These are phyloP conservation scores for Alternaria incomplexa DNA, from an alignment of 2,329 filamentous ascomycete genomes.

Conservation along the genomic window DNA sequence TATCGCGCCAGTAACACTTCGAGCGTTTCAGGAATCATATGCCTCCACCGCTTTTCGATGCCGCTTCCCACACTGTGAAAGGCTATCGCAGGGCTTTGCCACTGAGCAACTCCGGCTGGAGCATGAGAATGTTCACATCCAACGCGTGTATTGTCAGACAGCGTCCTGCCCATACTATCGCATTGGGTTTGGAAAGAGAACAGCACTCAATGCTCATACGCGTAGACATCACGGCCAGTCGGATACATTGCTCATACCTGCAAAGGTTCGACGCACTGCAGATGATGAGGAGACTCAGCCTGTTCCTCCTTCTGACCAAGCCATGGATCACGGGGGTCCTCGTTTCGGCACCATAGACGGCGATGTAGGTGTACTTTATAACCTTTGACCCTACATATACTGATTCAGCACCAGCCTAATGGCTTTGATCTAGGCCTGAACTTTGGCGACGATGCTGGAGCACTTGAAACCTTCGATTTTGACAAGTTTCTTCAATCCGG, in stretches of 20 bases:
- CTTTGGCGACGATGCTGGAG: too few species aligned
- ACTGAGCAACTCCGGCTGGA: background rate
- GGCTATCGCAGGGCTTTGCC: background rate
- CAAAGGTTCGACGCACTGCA: background rate
- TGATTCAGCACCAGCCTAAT: too few species aligned
- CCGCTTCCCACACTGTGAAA: background rate
- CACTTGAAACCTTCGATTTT: too few species aligned
- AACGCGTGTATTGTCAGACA: background rate
- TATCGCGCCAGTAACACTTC: background rate
- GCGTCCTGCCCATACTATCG: fast-evolving
- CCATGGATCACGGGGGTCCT: too few species aligned
- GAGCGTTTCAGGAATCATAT: background rate
- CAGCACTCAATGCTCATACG: background rate
- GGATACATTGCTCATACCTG: background rate
- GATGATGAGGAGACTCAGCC: too few species aligned
- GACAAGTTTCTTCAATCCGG: too few species aligned
- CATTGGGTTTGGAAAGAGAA: background rate
- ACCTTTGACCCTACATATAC: too few species aligned
- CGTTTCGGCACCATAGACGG: too few species aligned
- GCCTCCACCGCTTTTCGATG: background rate
- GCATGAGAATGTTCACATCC: background rate
- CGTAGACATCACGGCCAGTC: background rate
- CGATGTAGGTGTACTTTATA: too few species aligned
- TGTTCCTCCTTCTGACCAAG: too few species aligned
- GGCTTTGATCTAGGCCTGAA: too few species aligned